Evolutionary conservation across 2,329 filamentous ascomycete species (phyloP).

Genomic region (Penicillium sp.): DNA sequence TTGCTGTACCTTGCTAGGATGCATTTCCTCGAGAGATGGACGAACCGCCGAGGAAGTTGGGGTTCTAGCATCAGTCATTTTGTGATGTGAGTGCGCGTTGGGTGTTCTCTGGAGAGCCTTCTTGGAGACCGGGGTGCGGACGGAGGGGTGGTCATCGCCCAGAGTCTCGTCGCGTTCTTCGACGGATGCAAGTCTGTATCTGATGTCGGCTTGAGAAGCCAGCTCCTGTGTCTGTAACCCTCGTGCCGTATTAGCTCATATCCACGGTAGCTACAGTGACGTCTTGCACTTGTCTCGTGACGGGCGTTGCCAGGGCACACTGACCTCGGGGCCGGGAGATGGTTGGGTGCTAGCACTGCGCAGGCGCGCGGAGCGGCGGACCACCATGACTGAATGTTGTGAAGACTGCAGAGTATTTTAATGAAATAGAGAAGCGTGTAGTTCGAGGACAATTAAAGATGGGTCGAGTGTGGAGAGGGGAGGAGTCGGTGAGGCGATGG

Average conservation of each 20-base stretch:
- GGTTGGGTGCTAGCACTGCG: constrained; percentile 34
- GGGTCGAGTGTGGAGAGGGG: constrained; percentile 10
- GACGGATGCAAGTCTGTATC: constrained; percentile 51
- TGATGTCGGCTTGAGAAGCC: constrained; percentile 29
- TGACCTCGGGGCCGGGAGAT: constrained; percentile 41
- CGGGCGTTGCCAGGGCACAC: constrained; percentile 28
- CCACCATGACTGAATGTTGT: constrained; percentile 38
- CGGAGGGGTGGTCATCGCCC: constrained; percentile 36
- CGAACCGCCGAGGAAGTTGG: constrained; percentile 66
- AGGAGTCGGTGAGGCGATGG: constrained; percentile 9
- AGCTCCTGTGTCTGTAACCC: constrained; percentile 30
- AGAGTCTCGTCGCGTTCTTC: constrained; percentile 55
- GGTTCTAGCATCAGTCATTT: constrained; percentile 38
- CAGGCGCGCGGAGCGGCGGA: constrained; percentile 51
- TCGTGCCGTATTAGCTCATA: constrained; percentile 16
- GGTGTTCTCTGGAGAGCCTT: constrained; percentile 36
- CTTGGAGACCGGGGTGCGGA: constrained; percentile 36
- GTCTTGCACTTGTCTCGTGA: constrained; percentile 18
- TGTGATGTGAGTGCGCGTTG: constrained; percentile 34
- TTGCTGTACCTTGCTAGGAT: constrained; percentile 80
- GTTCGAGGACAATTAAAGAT: background rate
- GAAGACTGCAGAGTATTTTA: background rate
- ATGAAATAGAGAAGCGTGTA: background rate
- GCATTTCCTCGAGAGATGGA: constrained; percentile 82
- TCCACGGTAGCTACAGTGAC: constrained; percentile 10